Percentiles rank a stretch among this genome's conserved stretches.
Conservation (phyloP, 768 basidiomycete genomes). For the Mycena epipterygia region DNA sequence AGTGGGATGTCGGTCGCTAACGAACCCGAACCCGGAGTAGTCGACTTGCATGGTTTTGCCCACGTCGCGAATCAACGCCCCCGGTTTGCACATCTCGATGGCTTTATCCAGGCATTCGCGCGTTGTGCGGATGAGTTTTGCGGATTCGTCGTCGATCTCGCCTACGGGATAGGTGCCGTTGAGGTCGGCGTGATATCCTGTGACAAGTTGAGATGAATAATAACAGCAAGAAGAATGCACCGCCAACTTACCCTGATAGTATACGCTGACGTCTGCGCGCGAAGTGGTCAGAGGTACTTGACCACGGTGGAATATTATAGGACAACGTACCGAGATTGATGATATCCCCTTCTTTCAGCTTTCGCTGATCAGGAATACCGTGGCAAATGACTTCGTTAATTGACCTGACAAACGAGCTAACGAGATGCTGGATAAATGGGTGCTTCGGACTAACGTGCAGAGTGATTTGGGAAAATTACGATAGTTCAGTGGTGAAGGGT, state of each 20-base stretch:
- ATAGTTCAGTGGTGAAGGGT: constrained; percentile 96
- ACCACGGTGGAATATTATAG: constrained; percentile 20
- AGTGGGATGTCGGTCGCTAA: not conserved
- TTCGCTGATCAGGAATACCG: constrained; percentile 92
- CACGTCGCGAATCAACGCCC: constrained; percentile 88
- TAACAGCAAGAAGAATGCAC: not conserved
- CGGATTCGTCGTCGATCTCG: constrained; percentile 86
- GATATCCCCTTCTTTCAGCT: constrained; percentile 93
- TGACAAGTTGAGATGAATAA: not conserved
- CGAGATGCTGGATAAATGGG: constrained; percentile 2
- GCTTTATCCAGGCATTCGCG: constrained; percentile 89
- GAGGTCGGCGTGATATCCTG: constrained; percentile 92
- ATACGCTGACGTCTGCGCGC: constrained; percentile 79
- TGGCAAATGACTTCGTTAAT: constrained; percentile 98
- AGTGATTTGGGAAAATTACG: constrained; percentile 93
- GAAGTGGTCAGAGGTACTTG: constrained; percentile 37
- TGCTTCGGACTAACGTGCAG: constrained; percentile 80
- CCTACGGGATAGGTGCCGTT: constrained; percentile 96
- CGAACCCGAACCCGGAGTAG: constrained; percentile 1
- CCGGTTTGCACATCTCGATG: constrained; percentile 95
- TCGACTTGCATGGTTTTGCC: constrained; percentile 89
- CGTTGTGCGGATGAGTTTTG: constrained; percentile 85
- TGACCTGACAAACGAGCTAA: constrained; percentile 62
- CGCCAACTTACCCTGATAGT: constrained; percentile 71
- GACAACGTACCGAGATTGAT: constrained; percentile 84